These are phyloP conservation scores for Triticum aestivum DNA, from an alignment of 176 grass and related monocot genomes.

Conservation along the genomic window DNA sequence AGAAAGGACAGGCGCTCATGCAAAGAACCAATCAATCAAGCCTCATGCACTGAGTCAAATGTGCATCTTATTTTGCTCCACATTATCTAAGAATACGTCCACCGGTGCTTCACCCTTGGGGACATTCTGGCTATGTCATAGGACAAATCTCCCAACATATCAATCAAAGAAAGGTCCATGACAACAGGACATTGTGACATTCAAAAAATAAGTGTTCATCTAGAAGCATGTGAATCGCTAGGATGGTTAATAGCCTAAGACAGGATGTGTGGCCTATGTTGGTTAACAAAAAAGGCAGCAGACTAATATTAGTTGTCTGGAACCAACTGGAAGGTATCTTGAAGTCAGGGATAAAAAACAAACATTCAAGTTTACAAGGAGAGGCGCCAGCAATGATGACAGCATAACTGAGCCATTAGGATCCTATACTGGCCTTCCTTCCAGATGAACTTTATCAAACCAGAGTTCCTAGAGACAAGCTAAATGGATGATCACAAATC, in stretches of 20 bases:
- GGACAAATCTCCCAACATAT: conserved; percentile 4
- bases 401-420: background rate
- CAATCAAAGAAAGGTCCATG: conserved; percentile 9
- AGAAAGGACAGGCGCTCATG: background rate
- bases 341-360: conserved; percentile 6
- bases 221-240: background rate
- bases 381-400: background rate
- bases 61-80: background rate
- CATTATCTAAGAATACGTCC: background rate
- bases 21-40: background rate
- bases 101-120: background rate
- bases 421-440: background rate
- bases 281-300: conserved; percentile 3
- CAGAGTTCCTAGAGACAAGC: background rate
- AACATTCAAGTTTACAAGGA: background rate
- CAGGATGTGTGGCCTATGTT: background rate
- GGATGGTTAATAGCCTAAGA: background rate
- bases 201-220: conserved; percentile 21
- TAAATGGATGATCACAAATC: background rate
- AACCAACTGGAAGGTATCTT: background rate
- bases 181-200: background rate
- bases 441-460: background rate
- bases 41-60: background rate
- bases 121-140: background rate
- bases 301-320: background rate